Evolutionary conservation across 2,329 filamentous ascomycete species (phyloP), one percentile per base, ranked within the genome.

Genomic region (Ceratocystis alfenasii): DNA sequence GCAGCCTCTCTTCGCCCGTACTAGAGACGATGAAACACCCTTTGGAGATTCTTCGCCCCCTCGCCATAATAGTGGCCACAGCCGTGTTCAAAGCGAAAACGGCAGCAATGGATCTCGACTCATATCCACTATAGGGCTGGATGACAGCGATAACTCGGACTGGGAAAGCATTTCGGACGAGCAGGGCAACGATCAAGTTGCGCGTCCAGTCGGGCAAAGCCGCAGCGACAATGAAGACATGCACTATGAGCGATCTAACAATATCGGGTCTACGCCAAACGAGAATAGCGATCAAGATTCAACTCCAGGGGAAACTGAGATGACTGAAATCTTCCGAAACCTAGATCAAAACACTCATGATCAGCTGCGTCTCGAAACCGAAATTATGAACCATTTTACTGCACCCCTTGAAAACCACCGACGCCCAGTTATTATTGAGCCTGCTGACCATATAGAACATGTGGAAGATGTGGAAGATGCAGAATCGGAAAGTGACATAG

Each of bases 401-500:
- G 36, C 22, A 2, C 6, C 36, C 10, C n/a, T 15, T 15, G 36
- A n/a, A 22, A 22, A 45, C 41, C 25, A 63, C 33, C 41, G 55
- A 20, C 48, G 53, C 17, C 15, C 22, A 4, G 12, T 45, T 22
- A 17, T 61, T 22, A 12, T 66, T 36, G 55, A 66, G 12, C 65
- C 45, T 17, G 15, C 53, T 28, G 64, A 61, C 5, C 57, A 67
- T n/a, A 46, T 67, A 5, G 48, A 65, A 28, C 70, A 55, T 28
- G 55, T 63, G 30, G 68, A 69, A 25, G 70, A 69, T 20, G 20
- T 46, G 12, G 50, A 53, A 22, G 64, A 25, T 44, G 15, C 17
- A n/a, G 48, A 53, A n/a, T 64, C 55, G 10, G 69, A 66, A 5
- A 69, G 69, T 53, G 69, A 63, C 7, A 57, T 53, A 5, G 69